Evolutionary conservation across 2,329 filamentous ascomycete species (phyloP).

Genomic region (Penicillium sp.): DNA sequence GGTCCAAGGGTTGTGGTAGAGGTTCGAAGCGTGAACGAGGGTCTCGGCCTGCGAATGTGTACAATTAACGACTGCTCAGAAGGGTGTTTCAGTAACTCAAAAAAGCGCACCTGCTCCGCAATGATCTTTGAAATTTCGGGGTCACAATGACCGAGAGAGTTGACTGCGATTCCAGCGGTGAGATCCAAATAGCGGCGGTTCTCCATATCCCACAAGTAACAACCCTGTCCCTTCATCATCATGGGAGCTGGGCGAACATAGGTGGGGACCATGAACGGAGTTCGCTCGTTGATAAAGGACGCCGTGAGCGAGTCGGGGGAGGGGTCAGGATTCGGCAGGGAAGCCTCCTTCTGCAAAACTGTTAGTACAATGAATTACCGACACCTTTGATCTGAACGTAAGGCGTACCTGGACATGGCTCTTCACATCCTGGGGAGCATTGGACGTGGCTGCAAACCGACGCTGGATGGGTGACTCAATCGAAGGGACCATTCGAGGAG

Average conservation of each 20-base stretch:
- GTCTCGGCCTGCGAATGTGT: slow-evolving; percentile 57
- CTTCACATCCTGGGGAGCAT: slow-evolving; percentile 30
- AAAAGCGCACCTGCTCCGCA: slow-evolving; percentile 64
- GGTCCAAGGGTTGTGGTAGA: slow-evolving; percentile 97
- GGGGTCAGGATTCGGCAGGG: slow-evolving; percentile 69
- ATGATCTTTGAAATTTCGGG: slow-evolving; percentile 72
- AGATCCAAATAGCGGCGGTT: slow-evolving; percentile 89
- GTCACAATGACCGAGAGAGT: slow-evolving; percentile 87
- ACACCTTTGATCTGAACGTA: background rate
- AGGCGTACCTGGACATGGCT: slow-evolving; percentile 25
- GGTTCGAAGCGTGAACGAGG: slow-evolving; percentile 87
- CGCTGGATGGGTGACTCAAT: slow-evolving; percentile 35
- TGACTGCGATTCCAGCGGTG: slow-evolving; percentile 94
- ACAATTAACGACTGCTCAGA: slow-evolving; percentile 4
- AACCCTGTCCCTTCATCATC: slow-evolving; percentile 83
- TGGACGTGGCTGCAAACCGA: slow-evolving; percentile 35
- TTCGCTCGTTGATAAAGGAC: slow-evolving; percentile 69
- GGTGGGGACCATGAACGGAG: slow-evolving; percentile 91
- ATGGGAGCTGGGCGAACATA: slow-evolving; percentile 88
- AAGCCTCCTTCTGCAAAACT: slow-evolving; percentile 44
- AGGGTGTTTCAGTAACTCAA: background rate
- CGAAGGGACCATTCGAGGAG: slow-evolving; percentile 28
- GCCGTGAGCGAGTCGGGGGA: slow-evolving; percentile 70
- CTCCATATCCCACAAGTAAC: slow-evolving; percentile 86
- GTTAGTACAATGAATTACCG: background rate